Evolutionary conservation across 768 basidiomycete species (phyloP), one percentile per base, ranked within the genome.

Genomic region (Macrocybe gigantea): DNA sequence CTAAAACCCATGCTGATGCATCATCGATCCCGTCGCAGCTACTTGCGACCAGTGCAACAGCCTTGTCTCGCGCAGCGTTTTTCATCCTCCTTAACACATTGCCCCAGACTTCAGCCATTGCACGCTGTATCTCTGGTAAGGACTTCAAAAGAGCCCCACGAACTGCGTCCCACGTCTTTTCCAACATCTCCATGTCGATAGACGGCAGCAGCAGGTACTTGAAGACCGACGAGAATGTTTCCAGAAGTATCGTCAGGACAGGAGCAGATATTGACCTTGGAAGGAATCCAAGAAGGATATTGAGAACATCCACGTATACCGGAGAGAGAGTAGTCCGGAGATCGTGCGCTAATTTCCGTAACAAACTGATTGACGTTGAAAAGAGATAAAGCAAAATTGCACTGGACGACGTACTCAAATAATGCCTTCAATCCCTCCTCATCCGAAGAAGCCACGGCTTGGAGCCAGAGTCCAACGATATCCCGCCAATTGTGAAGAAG

Each of bases 31-130:
- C 73, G 10, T 67, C 71, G 7, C 78, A 61, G 47, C 75, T 69
- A 31, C 68, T 64, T 1, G 74, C 74, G 59, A 94, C 69, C 10
- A 88, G 49, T 3, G 58, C 54, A 5, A 90, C 72, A 0, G 82
- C 78, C 41, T 72, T 70, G 45, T 77, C 78, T 31, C 86, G 69
- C 6, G 73, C 71, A 9, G 75, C 71, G 1, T 69, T 65, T 62
- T 89, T 88, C 45, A 93, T 65, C 54, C 88, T 75, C 42, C 93
- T 73, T 38, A 95, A 57, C 0, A 85, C 75, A 0, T 79, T 80
- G 0, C 83, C 89, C 94, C 91, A 96, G 3, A 91, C 89, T 58
- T 96, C 92, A 0, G 90, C 85, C 7, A 88, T 75, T 1, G 86
- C 81, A 22, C 86, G 69, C 58, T 87, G 87, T 2, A 90, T 76